These are phyloP conservation scores for Penicillium rolfsii DNA, from an alignment of 2,329 filamentous ascomycete genomes.

Conservation along the genomic window DNA sequence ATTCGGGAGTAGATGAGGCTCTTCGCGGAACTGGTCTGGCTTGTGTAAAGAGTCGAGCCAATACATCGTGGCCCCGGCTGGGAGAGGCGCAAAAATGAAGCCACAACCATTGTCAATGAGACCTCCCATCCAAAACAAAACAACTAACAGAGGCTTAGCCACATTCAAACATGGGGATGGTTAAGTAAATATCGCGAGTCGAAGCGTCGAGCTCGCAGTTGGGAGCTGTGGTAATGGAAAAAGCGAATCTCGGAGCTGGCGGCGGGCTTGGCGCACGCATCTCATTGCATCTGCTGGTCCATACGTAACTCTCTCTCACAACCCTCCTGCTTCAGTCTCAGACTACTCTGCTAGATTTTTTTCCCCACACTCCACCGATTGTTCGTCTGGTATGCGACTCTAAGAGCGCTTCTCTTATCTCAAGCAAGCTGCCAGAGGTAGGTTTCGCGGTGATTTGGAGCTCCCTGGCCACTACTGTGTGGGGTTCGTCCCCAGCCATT, in stretches of 20 bases:
- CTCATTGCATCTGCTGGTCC: slow-evolving; percentile 10
- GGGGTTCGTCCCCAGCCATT: slow-evolving; percentile 25
- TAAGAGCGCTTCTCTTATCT: slow-evolving; percentile 4
- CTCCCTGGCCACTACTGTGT: slow-evolving; percentile 26
- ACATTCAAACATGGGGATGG: slow-evolving; percentile 9
- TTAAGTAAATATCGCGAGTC: background rate
- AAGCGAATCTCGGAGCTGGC: slow-evolving; percentile 23
- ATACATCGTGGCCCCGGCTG: slow-evolving; percentile 30
- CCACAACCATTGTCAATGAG: slow-evolving; percentile 33
- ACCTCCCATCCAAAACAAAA: slow-evolving; percentile 14
- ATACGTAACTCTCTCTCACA: slow-evolving; percentile 22
- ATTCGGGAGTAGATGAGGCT: slow-evolving; percentile 13
- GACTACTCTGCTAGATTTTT: slow-evolving; percentile 5
- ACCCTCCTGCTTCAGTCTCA: slow-evolving; percentile 11
- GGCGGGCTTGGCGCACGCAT: slow-evolving; percentile 29
- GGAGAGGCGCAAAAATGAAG: slow-evolving; percentile 37
- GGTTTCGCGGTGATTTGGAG: slow-evolving; percentile 13
- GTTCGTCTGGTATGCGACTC: slow-evolving; percentile 15
- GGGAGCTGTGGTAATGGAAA: background rate
- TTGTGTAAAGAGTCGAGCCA: slow-evolving; percentile 23
- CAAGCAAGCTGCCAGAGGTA: slow-evolving; percentile 25
- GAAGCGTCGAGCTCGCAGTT: slow-evolving; percentile 5
- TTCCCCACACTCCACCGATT: background rate
- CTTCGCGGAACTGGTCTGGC: slow-evolving; percentile 12
- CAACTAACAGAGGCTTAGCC: slow-evolving; percentile 3